Base-by-base conservation (phyloP, 345 rosid genomes). In the Limnanthes douglasii region DNA sequence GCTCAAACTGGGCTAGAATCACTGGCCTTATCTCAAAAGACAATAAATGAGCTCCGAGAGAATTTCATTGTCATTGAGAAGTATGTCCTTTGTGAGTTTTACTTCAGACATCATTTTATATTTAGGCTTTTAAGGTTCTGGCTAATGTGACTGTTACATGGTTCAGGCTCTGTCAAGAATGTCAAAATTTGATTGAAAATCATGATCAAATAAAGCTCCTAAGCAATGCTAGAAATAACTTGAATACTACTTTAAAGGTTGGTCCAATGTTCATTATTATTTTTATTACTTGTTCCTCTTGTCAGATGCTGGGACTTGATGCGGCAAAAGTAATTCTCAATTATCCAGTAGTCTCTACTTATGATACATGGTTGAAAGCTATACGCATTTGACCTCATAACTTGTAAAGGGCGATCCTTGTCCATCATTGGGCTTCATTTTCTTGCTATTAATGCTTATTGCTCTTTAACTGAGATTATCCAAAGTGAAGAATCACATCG, bases 131-230 rank as follows among this genome's bases (percentile, higher is more conserved):
- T 0, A 1, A 3, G 0, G 27, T 17, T 26, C 1, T 11, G 18
- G 40, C 18, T 44, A 28, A 44, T 28, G 0, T 49, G 47, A 34
- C 43, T 53, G 13, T 26, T 12, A 58, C 43, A 19, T 62, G 30
- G 17, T 23, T 49, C 69, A 90, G 99, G 62, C 67, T 75, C 32
- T 90, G 99, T 37, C 86, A 67, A 48, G 99, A 90, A 56, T 90
- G 99, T 44, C 99, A 90, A 62, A 90, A 57, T 26, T 80, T 92
- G 63, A 92, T 92, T 51, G 94, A 92, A 31, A 92, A 92, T 56
- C 99, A 92, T 43, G 96, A 92, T 60, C 96, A 92, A 56, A 92
- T 92, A 51, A 84, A 92, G 80, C 77, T 92, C 38, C 76, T 92
- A 44, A 92, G 96, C 65, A 81, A 92, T 61, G 80, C 84, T 18